These are phyloP conservation scores for Aspergillus sclerotioniger DNA, from an alignment of 495 filamentous ascomycete species.

Conservation along the genomic window DNA sequence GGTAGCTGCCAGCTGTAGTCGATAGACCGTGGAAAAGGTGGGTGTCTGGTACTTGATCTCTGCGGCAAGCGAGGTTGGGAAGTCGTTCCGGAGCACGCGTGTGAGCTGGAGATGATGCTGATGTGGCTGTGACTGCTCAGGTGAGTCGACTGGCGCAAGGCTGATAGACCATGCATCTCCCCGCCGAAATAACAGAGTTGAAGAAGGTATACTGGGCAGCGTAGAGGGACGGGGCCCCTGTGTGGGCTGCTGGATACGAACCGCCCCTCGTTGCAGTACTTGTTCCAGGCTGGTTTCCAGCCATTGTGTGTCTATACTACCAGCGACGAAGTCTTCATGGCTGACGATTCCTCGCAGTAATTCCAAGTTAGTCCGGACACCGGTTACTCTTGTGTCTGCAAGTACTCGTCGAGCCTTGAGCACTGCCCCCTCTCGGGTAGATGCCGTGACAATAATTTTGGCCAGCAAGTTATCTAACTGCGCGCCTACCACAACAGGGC, in stretches of 20 bases:
- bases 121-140: slow-evolving; percentile 14
- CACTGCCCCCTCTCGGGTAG: slow-evolving; percentile 49
- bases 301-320: slow-evolving; percentile 56
- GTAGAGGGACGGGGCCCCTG: slow-evolving; percentile 3
- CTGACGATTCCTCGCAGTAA: slow-evolving; percentile 52
- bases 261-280: slow-evolving; percentile 32
- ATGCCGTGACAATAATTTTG: slow-evolving; percentile 59
- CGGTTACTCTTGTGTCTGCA: slow-evolving; percentile 50
- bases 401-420: slow-evolving; percentile 53
- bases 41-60: slow-evolving; percentile 55
- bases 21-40: slow-evolving; percentile 35
- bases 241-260: slow-evolving; percentile 5
- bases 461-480: slow-evolving; percentile 61
- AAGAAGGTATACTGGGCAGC: slow-evolving; percentile 19
- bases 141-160: slow-evolving; percentile 31
- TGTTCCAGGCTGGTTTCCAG: slow-evolving; percentile 47
- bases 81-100: slow-evolving; percentile 56
- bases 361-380: slow-evolving; percentile 56
- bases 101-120: slow-evolving; percentile 51
- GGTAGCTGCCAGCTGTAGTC: slow-evolving; percentile 46
- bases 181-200: slow-evolving; percentile 50
- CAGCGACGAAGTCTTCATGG: slow-evolving; percentile 44
- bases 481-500: slow-evolving; percentile 43
- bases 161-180: slow-evolving; percentile 57
- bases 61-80: slow-evolving; percentile 52